Evolutionary conservation across 140 eudicot genomes (phyloP).

Genomic region (Artemisia princeps): DNA sequence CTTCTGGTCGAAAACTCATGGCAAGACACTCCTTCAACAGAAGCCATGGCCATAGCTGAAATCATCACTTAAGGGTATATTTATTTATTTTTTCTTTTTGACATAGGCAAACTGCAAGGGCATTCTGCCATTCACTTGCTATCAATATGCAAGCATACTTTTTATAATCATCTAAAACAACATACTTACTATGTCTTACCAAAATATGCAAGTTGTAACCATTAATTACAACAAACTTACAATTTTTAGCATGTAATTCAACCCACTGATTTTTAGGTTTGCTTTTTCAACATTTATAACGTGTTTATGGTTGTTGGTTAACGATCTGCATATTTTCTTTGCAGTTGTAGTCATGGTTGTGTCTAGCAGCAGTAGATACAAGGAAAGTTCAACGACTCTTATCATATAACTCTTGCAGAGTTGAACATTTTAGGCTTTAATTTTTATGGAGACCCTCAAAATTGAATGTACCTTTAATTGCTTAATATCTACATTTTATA

Average conservation of each 20-base stretch:
- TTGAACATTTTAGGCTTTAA: constrained; percentile 12
- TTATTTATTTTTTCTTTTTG: neutral
- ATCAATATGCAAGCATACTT: too few relatives aligned
- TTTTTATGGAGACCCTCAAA: constrained; percentile 14
- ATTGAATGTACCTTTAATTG: constrained; percentile 1
- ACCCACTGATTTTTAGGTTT: too few relatives aligned
- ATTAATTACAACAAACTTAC: too few relatives aligned
- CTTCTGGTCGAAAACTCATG: constrained; percentile 55
- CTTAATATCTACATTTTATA: constrained; percentile 1
- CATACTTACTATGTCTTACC: too few relatives aligned
- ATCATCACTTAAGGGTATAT: constrained; percentile 26
- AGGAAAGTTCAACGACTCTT: constrained; percentile 17
- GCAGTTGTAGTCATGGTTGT: neutral
- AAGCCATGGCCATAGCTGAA: constrained; percentile 61
- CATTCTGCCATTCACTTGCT: too few relatives aligned
- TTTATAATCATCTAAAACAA: too few relatives aligned
- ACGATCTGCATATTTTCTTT: neutral
- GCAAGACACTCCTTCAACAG: constrained; percentile 70
- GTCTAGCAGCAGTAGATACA: neutral
- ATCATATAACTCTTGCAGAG: neutral
- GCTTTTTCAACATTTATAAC: too few relatives aligned
- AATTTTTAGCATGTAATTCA: too few relatives aligned
- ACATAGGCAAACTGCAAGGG: too few relatives aligned
- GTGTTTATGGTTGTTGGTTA: too few relatives aligned
- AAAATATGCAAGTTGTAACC: too few relatives aligned